A percentile compares a stretch with the other conserved stretches of the same genome.
Conservation (phyloP, 306 rosid genomes). For the Clitoria ternatea region DNA sequence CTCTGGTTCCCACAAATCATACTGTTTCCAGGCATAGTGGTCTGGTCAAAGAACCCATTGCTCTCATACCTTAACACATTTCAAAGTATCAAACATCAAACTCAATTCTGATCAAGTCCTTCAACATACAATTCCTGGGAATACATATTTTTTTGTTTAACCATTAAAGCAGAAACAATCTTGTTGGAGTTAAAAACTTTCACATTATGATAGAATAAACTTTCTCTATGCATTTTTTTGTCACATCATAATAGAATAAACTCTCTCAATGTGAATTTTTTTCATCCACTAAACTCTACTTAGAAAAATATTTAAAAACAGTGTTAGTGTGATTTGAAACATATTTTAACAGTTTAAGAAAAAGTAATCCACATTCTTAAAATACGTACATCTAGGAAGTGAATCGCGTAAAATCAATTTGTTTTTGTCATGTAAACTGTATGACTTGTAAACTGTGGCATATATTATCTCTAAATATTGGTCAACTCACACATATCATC, state of each 20-base stretch:
- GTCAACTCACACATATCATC: background rate
- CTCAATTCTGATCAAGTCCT: background rate
- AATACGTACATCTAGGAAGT: background rate
- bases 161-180: too few relatives aligned
- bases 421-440: background rate
- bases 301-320: too few relatives aligned
- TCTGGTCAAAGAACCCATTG: constrained; percentile 28
- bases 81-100: background rate
- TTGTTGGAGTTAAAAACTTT: too few relatives aligned
- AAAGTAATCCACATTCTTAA: background rate
- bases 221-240: too few relatives aligned
- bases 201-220: too few relatives aligned
- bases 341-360: background rate
- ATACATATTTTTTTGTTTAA: too few relatives aligned
- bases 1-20: constrained; percentile 27
- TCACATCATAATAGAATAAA: too few relatives aligned
- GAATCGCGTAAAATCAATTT: background rate
- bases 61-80: constrained; percentile 31
- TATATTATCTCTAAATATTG: background rate
- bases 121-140: too few relatives aligned
- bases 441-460: background rate
- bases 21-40: constrained; percentile 31
- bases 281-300: too few relatives aligned
- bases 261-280: too few relatives aligned
- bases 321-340: background rate